These are phyloP conservation scores for Microbotryum violaceum DNA, from an alignment of 1,284 basidiomycete species.

Conservation along the genomic window DNA sequence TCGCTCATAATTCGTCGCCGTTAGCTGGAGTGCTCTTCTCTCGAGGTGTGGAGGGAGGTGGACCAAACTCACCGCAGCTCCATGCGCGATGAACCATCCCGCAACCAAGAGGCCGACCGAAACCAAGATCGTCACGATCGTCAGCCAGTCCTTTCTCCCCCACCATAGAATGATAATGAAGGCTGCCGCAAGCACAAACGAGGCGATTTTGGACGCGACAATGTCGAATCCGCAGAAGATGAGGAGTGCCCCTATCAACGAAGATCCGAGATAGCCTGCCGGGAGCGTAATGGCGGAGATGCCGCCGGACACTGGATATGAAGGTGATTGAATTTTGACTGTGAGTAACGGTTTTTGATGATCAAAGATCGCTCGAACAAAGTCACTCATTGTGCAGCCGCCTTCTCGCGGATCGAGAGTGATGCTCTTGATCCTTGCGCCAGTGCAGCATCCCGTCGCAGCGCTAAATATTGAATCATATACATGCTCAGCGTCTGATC, in stretches of 20 bases:
- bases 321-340: slow-evolving; percentile 41
- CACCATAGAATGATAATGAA: slow-evolving; percentile 88
- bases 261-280: slow-evolving; percentile 86
- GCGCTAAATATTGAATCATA: slow-evolving; percentile 29
- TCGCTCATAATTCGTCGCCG: too few relatives aligned
- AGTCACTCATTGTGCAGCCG: not conserved
- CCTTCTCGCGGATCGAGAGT: slow-evolving; percentile 63
- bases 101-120: slow-evolving; percentile 52
- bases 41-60: slow-evolving; percentile 41
- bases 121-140: slow-evolving; percentile 41
- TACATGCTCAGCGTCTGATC: slow-evolving; percentile 11
- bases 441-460: slow-evolving; percentile 59
- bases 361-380: not conserved
- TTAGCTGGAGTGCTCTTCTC: too few relatives aligned
- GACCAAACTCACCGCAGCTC: slow-evolving; percentile 53
- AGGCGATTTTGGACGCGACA: slow-evolving; percentile 82
- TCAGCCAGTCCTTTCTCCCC: slow-evolving; percentile 70
- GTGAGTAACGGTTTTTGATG: slow-evolving; percentile 16
- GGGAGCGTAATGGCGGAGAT: slow-evolving; percentile 69
- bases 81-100: slow-evolving; percentile 75
- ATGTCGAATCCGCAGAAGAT: slow-evolving; percentile 89
- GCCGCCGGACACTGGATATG: slow-evolving; percentile 91
- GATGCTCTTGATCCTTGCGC: slow-evolving; percentile 81
- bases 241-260: slow-evolving; percentile 77
- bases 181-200: slow-evolving; percentile 69